phyloP scores from a whole-genome alignment of 1,139 yeast genomes.

The Debaryomyces nepalensis region DNA sequence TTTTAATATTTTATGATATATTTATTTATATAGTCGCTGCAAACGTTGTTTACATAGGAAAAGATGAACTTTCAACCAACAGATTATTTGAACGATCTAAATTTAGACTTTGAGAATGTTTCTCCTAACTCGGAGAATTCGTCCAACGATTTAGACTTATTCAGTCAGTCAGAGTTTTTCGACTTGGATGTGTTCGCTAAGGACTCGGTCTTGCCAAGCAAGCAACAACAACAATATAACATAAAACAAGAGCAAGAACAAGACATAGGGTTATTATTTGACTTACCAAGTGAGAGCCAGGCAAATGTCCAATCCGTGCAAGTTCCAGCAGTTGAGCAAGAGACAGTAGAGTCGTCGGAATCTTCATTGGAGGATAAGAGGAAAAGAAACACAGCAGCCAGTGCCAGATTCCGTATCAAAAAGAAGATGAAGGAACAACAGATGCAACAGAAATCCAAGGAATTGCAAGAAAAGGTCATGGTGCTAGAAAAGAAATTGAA shows the following conservation, averaged over 20 bases:
- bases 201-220: slow-evolving; percentile 25
- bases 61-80: slow-evolving; percentile 48
- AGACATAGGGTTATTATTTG: neutral
- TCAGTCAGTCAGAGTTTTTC: slow-evolving; percentile 51
- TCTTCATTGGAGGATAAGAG: slow-evolving; percentile 46
- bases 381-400: slow-evolving; percentile 64
- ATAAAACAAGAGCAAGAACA: slow-evolving; percentile 7
- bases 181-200: slow-evolving; percentile 50
- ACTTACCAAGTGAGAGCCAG: neutral
- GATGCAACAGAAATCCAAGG: slow-evolving; percentile 54
- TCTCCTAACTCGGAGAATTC: slow-evolving; percentile 29
- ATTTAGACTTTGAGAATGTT: slow-evolving; percentile 38
- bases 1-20: slow-evolving; percentile 5
- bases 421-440: slow-evolving; percentile 64
- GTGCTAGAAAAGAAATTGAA: slow-evolving; percentile 49
- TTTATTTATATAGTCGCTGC: neutral
- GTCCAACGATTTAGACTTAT: slow-evolving; percentile 45
- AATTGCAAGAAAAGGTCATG: slow-evolving; percentile 45
- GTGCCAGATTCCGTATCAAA: slow-evolving; percentile 64
- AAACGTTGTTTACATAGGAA: slow-evolving; percentile 1
- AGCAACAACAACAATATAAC: slow-evolving; percentile 13
- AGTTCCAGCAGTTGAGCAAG: neutral
- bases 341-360: slow-evolving; percentile 1
- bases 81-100: slow-evolving; percentile 48
- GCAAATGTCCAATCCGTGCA: slow-evolving; percentile 1